Evolutionary conservation across 805 yeast species (phyloP).

Genomic region (Lipomyces spencermartinsiae): DNA sequence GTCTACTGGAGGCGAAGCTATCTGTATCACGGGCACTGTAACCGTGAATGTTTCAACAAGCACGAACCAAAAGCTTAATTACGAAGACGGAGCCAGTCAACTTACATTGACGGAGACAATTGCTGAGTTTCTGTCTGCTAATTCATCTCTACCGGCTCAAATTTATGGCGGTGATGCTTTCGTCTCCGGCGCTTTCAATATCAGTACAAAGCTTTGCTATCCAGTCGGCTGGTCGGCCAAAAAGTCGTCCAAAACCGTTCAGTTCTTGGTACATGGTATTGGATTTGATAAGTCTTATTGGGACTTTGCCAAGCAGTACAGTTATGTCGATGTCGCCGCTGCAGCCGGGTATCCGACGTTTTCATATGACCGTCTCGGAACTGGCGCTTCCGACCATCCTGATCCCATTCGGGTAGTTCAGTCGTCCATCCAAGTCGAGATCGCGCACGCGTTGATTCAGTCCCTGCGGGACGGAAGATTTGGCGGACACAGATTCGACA

Average conservation of each 20-base stretch:
- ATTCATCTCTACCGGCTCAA: background rate
- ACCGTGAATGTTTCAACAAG: background rate
- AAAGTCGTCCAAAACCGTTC: background rate
- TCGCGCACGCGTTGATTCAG: background rate
- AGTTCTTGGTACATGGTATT: constrained; percentile 9
- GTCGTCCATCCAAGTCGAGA: constrained; percentile 1
- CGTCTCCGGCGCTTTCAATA: background rate
- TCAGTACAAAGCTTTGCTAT: constrained; percentile 1
- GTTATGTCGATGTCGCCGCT: background rate
- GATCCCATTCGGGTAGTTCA: constrained; percentile 5
- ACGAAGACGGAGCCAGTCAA: background rate
- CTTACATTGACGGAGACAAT: background rate
- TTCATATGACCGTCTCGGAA: background rate
- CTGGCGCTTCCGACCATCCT: background rate
- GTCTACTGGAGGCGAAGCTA: background rate
- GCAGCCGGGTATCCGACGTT: constrained; percentile 7
- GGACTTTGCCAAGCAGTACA: constrained; percentile 3
- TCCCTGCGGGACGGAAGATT: background rate
- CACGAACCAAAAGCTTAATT: background rate
- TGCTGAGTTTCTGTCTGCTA: background rate
- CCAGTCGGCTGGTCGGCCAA: background rate
- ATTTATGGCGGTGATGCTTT: background rate
- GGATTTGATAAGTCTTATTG: background rate
- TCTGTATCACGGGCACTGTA: background rate
- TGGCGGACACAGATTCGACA: background rate